Base-by-base conservation (phyloP, 768 basidiomycete genomes). In the Crepidotus variabilis region DNA sequence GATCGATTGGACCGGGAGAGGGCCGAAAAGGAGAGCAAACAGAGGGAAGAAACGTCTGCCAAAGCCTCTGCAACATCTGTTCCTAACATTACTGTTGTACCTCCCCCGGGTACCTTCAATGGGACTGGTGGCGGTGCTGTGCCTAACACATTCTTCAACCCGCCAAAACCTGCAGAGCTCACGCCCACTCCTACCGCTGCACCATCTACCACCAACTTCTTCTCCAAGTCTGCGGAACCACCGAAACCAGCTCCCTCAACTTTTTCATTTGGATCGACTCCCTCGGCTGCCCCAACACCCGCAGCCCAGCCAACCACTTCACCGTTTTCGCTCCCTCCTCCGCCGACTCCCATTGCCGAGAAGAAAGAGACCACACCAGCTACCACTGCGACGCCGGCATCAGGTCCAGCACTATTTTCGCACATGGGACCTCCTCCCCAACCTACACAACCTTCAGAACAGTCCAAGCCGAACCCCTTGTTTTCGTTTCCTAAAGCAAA, bases 1-100 rank as follows among this genome's bases (percentile, higher is more conserved):
- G 67, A 72, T 50, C 65, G 64, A 18, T 47, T 56, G 13, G 72
- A 73, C 59, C 69, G 64, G 54, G 73, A 68, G 58, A 65, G 67
- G 36, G 54, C 64, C 22, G 61, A 67, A 47, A 60, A 48, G 52
- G 65, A 54, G 21, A 52, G 32, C 51, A 49, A 54, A 54, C 58
- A 71, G 20, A 61, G 61, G 53, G 60, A 52, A 18, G 60, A 57
- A 14, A 58, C 56, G 11, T 47, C 65, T 6, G 60, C 69, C 14
- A 57, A 61, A 35, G 61, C 63, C 13, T 50, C 57, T 51, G 60
- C 48, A 9, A 54, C 59, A n/a, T 45, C 43, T 52, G 49, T 65
- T 47, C 54, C 68, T 50, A 69, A 73, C 8, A 64, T 62, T 0
- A 69, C 72, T 34, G 64, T 66, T 36, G 58, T 71, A 22, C 69